These are phyloP conservation scores for Hylodesmum podocarpum DNA, from an alignment of 306 rosid genomes.

Conservation along the genomic window DNA sequence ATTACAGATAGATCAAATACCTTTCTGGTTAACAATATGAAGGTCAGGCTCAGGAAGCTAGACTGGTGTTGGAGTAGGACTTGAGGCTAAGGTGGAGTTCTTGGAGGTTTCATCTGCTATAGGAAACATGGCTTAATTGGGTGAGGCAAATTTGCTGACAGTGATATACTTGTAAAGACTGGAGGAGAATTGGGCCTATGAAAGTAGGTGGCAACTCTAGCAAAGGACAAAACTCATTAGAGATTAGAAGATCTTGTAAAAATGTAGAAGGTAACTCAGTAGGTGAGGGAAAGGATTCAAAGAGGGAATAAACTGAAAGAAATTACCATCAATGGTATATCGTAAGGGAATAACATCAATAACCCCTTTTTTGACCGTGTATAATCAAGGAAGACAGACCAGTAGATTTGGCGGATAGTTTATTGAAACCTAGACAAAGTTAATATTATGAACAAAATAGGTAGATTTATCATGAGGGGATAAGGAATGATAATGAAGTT, in stretches of 20 bases:
- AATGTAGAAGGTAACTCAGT: not conserved
- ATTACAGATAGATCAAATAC: too few species aligned
- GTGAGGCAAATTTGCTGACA: not conserved
- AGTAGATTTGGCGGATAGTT: too few species aligned
- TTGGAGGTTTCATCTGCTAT: too few species aligned
- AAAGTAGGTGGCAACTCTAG: not conserved
- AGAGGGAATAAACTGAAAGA: not conserved
- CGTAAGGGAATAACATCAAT: not conserved
- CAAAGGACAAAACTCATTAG: not conserved
- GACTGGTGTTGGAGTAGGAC: too few species aligned
- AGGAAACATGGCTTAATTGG: not conserved
- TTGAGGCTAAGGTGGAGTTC: too few species aligned
- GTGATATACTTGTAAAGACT: not conserved
- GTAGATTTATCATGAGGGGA: not conserved
- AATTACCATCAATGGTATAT: not conserved
- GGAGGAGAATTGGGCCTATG: not conserved
- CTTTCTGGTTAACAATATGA: too few species aligned
- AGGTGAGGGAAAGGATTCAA: not conserved
- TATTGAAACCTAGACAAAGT: not conserved
- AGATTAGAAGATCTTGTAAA: not conserved
- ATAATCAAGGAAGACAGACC: not conserved
- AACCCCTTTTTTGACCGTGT: not conserved
- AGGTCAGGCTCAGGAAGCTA: too few species aligned
- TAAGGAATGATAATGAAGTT: not conserved
- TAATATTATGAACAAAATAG: not conserved